Evolutionary conservation across 352 stramenopile genomes (phyloP).

Genomic region (Pythium rishiriense): DNA sequence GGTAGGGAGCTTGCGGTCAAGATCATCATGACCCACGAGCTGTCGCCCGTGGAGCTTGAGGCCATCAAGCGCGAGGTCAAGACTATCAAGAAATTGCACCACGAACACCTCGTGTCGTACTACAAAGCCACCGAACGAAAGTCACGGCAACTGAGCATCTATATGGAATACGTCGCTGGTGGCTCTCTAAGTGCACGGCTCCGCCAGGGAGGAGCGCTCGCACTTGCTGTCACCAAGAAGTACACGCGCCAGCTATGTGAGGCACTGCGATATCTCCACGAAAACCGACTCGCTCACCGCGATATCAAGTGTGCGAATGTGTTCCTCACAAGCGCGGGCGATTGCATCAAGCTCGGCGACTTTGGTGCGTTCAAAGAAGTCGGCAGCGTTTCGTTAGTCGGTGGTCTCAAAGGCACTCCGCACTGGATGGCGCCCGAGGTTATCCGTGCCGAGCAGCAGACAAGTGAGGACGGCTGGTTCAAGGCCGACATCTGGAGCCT

Average conservation of each 20-base stretch:
- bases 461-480: conserved; percentile 73
- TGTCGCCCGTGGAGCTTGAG: conserved; percentile 50
- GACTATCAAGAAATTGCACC: conserved; percentile 63
- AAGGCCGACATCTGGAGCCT: conserved; percentile 93
- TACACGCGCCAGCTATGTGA: conserved; percentile 84
- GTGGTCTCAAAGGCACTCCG: conserved; percentile 85
- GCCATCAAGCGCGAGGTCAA: conserved; percentile 65
- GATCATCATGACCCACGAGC: conserved; percentile 59
- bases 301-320: conserved; percentile 90
- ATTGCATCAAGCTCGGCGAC: conserved; percentile 70
- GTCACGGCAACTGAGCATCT: conserved; percentile 65
- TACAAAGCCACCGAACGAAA: conserved; percentile 64
- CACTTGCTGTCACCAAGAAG: conserved; percentile 42
- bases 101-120: conserved; percentile 68
- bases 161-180: conserved; percentile 86
- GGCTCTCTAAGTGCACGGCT: conserved; percentile 72
- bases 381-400: conserved; percentile 62
- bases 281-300: conserved; percentile 85
- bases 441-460: conserved; percentile 58
- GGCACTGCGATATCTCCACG: conserved; percentile 86
- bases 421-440: conserved; percentile 94
- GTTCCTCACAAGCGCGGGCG: conserved; percentile 42
- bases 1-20: conserved; percentile 65
- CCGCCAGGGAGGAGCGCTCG: conserved; percentile 46
- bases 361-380: conserved; percentile 81